phyloP scores from a whole-genome alignment of 1,139 yeast species.

The Blastobotrys proliferans region DNA sequence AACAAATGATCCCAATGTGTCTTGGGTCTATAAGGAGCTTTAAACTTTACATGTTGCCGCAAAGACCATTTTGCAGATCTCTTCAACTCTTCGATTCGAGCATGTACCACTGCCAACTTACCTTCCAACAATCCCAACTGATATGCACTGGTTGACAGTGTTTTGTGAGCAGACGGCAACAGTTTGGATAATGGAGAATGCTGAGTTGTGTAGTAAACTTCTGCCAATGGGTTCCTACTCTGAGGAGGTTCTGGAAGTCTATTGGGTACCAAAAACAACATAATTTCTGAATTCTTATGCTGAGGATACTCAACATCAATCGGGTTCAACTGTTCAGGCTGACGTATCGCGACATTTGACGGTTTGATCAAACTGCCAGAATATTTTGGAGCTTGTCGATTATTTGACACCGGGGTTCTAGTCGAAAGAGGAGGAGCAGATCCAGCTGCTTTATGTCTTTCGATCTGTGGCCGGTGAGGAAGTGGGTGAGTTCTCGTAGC shows the following conservation, averaged over 20 bases:
- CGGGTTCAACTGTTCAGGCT: conserved; percentile 15
- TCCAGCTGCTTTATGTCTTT: neutral
- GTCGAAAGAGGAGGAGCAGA: neutral
- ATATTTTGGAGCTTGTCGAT: neutral
- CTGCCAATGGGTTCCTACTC: conserved; percentile 58
- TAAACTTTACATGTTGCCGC: conserved; percentile 70
- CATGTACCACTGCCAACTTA: conserved; percentile 84
- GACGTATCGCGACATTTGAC: conserved; percentile 2
- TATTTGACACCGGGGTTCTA: neutral
- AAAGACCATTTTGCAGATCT: conserved; percentile 88
- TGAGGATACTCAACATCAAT: conserved; percentile 16
- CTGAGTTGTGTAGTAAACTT: conserved; percentile 80
- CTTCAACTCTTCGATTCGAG: conserved; percentile 88
- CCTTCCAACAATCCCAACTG: conserved; percentile 90
- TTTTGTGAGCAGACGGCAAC: conserved; percentile 81
- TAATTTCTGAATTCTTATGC: conserved; percentile 26
- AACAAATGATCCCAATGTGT: conserved; percentile 71
- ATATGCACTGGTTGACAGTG: conserved; percentile 76
- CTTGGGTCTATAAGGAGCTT: conserved; percentile 59
- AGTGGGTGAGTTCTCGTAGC: neutral
- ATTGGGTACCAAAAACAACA: conserved; percentile 35
- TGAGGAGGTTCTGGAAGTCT: conserved; percentile 35
- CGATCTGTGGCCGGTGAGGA: neutral
- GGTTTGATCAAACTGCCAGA: neutral
- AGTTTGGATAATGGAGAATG: conserved; percentile 79